A percentile compares a stretch with the other conserved stretches of the same genome.
These are phyloP conservation scores for Suillus americanus DNA, from an alignment of 768 basidiomycete species.

Conservation along the genomic window DNA sequence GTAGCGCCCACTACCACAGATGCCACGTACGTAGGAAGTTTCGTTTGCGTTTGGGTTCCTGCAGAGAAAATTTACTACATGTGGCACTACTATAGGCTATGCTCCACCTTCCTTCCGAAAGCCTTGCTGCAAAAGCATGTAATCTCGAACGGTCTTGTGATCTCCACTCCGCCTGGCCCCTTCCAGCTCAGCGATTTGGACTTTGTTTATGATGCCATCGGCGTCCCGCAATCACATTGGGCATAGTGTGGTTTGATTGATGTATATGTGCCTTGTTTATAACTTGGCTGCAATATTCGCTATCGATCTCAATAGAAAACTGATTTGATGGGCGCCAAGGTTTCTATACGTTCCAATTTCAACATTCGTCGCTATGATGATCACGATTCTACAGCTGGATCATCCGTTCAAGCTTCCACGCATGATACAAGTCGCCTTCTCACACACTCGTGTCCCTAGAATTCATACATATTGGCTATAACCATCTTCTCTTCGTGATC, in stretches of 20 bases:
- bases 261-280: neutral
- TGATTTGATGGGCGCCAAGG: neutral
- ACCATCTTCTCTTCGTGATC: neutral
- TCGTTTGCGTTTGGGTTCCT: slow-evolving; percentile 4
- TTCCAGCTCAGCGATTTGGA: neutral
- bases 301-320: neutral
- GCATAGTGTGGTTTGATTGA: neutral
- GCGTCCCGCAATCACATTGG: neutral
- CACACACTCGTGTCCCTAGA: neutral
- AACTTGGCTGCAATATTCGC: neutral
- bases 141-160: neutral
- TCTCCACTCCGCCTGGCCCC: neutral
- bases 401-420: neutral
- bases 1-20: slow-evolving; percentile 2
- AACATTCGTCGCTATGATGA: neutral
- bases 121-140: neutral
- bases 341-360: neutral
- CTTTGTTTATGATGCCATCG: neutral
- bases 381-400: neutral
- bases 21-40: slow-evolving; percentile 6
- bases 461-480: neutral
- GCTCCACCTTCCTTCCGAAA: neutral
- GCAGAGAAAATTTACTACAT: slow-evolving; percentile 4
- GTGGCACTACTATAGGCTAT: neutral
- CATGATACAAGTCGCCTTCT: neutral